These are phyloP conservation scores for Trichoderma sp. DNA, from an alignment of 2,329 filamentous ascomycete genomes.

Conservation along the genomic window DNA sequence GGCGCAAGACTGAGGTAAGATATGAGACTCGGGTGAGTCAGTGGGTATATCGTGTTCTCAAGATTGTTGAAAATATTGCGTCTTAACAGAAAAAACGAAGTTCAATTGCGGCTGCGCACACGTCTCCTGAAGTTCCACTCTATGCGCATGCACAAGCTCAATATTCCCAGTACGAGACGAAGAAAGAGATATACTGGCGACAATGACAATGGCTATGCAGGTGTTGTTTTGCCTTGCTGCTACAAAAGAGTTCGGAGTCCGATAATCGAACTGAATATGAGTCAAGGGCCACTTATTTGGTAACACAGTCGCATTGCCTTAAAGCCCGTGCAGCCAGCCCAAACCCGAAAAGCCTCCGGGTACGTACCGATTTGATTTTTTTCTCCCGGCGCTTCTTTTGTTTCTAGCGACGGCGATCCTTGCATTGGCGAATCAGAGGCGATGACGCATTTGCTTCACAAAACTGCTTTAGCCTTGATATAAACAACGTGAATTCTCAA, in stretches of 20 bases:
- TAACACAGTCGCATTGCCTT: not conserved
- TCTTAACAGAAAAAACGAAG: not conserved
- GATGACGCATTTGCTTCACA: too few species aligned
- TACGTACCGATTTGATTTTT: slow-evolving; percentile 8
- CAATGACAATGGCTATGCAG: not conserved
- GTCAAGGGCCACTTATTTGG: slow-evolving; percentile 5
- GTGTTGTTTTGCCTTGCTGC: not conserved
- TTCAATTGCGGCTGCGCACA: not conserved
- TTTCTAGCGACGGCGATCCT: not conserved
- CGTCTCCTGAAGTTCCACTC: not conserved
- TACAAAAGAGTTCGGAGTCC: not conserved
- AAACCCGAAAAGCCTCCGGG: not conserved
- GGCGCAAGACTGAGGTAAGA: not conserved
- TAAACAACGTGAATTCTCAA: too few species aligned
- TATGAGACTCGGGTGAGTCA: not conserved
- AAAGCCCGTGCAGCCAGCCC: not conserved
- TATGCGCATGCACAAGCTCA: not conserved
- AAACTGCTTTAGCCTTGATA: not conserved
- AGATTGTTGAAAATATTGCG: not conserved
- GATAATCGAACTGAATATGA: not conserved
- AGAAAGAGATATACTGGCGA: not conserved
- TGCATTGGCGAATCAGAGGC: slow-evolving; percentile 21
- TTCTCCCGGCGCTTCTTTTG: not conserved
- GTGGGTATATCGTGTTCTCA: not conserved
- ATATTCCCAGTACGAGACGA: not conserved